Evolutionary conservation across 108 stramenopile species (phyloP).

Genomic region (Cylindrotheca closterium): DNA sequence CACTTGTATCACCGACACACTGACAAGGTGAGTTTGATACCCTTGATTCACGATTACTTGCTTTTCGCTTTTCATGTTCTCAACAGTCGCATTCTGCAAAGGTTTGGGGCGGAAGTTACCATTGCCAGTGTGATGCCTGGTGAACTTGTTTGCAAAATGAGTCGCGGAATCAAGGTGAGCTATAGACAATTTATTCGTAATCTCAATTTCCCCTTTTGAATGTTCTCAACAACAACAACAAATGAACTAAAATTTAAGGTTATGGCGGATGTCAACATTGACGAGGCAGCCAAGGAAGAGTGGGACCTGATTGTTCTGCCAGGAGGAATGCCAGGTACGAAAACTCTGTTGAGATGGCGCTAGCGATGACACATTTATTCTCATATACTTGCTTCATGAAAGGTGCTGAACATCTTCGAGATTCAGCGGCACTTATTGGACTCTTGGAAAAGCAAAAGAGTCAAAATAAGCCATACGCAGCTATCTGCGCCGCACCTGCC

Average conservation of each 20-base stretch:
- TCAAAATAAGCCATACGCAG: slow-evolving; percentile 61
- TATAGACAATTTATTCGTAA: neutral
- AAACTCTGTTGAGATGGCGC: neutral
- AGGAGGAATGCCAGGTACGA: slow-evolving; percentile 74
- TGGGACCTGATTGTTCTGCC: slow-evolving; percentile 87
- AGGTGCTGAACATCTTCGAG: slow-evolving; percentile 83
- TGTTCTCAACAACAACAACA: too few relatives aligned
- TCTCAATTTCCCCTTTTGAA: too few relatives aligned
- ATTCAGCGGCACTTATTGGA: slow-evolving; percentile 55
- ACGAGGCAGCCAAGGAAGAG: slow-evolving; percentile 73
- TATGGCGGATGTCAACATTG: slow-evolving; percentile 83
- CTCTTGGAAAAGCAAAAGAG: slow-evolving; percentile 75
- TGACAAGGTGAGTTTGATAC: too few relatives aligned
- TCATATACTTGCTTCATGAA: neutral
- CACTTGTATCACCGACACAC: slow-evolving; percentile 91
- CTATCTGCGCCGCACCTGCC: slow-evolving; percentile 89
- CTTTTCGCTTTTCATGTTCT: too few relatives aligned
- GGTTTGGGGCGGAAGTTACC: slow-evolving; percentile 89
- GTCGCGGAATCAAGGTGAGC: slow-evolving; percentile 74
- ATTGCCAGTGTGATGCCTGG: slow-evolving; percentile 89
- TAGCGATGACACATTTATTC: neutral
- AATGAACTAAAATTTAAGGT: slow-evolving; percentile 44
- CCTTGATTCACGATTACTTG: too few relatives aligned
- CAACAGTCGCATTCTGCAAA: too few relatives aligned
- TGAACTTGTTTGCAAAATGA: slow-evolving; percentile 83